Base-by-base conservation (phyloP, 345 rosid species). In the Iberis pinnata region DNA sequence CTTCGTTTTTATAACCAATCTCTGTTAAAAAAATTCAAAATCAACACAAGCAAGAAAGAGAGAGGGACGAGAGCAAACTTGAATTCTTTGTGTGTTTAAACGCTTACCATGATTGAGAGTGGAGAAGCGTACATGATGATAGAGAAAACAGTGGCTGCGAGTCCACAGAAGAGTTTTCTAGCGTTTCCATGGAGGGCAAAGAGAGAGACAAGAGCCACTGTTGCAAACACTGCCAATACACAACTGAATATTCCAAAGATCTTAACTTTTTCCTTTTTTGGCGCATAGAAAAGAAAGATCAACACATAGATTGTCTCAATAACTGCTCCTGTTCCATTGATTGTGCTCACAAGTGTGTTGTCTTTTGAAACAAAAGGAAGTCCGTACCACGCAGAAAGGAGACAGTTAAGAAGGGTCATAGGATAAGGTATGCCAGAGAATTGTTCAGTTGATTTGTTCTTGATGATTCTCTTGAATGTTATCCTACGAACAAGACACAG, bases 301-400 rank as follows among this genome's bases (percentile, higher is more conserved):
- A 85, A 2, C 29, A 92, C 95, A 44, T 85, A 92, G 11, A 85
- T 13, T 15, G 45, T 56, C 61, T 92, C 98, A 24, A 92, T 83
- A 4, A 16, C 72, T 6, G 94, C 68, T 11, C 98, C 98, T 7
- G 87, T 59, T 8, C 95, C 98, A 14, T 92, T 92, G 50, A 92
- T 79, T 14, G 95, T 88, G 42, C 80, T 73, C 19, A 92, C 94
- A 47, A 88, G 58, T 20, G 82, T 20, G 75, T 92, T 92, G 78
- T 88, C 65, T 39, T 80, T 68, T 2, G 98, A 92, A 59, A 92
- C 87, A 58, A 88, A 83, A 0, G 98, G 98, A 31, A 92, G 78
- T 6, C 98, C 98, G 27, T 92, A 90, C 98, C 98, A 92, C 5
- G 97, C 90, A 13, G 98, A 83, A 51, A 92, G 95, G 60, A 92